Percentiles rank a stretch among this genome's conserved stretches.
Evolutionary conservation across 192 early-diverging fungal genomes (phyloP).

Genomic region (Endogone sp.): DNA sequence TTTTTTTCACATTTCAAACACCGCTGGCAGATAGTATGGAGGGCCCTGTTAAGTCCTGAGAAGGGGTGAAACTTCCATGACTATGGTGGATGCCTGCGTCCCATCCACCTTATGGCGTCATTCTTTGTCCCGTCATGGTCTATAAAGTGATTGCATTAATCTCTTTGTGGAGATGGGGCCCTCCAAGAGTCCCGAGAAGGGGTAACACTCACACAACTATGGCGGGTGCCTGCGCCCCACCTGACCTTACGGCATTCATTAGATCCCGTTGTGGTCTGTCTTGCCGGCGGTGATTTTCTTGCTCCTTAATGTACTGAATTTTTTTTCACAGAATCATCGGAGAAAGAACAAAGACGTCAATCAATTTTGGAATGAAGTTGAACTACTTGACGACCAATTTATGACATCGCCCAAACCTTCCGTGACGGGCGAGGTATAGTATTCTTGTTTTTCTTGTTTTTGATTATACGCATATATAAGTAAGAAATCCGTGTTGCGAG

Average conservation of each 20-base stretch:
- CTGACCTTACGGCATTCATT: background rate
- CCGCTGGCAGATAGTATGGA: constrained; percentile 21
- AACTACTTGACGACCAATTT: background rate
- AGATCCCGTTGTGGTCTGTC: background rate
- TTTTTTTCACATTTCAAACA: background rate
- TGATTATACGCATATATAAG: no score
- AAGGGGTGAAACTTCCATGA: constrained; percentile 17
- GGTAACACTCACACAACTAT: constrained; percentile 15
- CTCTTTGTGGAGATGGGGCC: background rate
- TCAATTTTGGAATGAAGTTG: background rate
- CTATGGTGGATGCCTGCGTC: constrained; percentile 10
- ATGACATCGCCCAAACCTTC: no score
- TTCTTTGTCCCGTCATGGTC: background rate
- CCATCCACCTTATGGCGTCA: background rate
- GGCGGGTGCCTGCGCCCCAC: constrained; percentile 6
- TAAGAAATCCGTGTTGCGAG: no score
- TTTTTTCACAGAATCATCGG: background rate
- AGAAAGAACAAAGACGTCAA: background rate
- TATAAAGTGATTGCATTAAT: background rate
- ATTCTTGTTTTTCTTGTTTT: no score
- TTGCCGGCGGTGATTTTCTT: background rate
- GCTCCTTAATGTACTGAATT: background rate
- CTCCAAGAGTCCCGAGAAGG: constrained; percentile 12
- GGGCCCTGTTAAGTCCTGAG: constrained; percentile 17
- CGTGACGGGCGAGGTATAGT: no score